Evolutionary conservation across 2,329 filamentous ascomycete species (phyloP).

Genomic region (Emergomyces orientalis): DNA sequence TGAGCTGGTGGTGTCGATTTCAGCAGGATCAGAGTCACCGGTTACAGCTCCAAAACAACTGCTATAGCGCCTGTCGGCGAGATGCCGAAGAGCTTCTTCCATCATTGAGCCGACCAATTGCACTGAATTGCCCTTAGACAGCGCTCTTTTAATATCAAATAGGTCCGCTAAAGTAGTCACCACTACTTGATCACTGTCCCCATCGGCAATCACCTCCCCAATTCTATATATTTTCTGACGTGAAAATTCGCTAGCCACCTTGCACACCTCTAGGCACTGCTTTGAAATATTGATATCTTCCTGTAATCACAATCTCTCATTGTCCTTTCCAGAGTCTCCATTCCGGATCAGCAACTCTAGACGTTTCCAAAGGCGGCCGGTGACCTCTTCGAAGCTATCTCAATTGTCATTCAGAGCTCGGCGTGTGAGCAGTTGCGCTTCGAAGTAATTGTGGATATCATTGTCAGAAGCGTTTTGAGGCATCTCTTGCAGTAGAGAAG

Average conservation of each 20-base stretch:
- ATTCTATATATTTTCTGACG: constrained; percentile 29
- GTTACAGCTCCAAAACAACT: constrained; percentile 22
- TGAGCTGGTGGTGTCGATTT: constrained; percentile 11
- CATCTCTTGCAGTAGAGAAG: constrained; percentile 17
- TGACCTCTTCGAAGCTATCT: constrained; percentile 25
- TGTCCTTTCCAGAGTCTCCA: constrained; percentile 16
- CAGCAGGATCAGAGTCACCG: constrained; percentile 7
- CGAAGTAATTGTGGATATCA: constrained; percentile 18
- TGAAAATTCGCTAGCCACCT: constrained; percentile 26
- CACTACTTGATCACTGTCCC: constrained; percentile 34
- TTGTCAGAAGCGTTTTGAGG: constrained; percentile 12
- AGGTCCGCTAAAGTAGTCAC: constrained; percentile 36
- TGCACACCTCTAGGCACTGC: constrained; percentile 34
- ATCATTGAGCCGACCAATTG: constrained; percentile 33
- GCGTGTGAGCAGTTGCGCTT: constrained; percentile 27
- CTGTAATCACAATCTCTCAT: constrained; percentile 25
- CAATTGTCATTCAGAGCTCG: constrained; percentile 26
- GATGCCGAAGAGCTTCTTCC: constrained; percentile 21
- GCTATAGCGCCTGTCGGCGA: constrained; percentile 23
- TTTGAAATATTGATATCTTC: constrained; percentile 29
- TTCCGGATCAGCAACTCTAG: constrained; percentile 21
- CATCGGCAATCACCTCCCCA: constrained; percentile 31
- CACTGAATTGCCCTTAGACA: constrained; percentile 17
- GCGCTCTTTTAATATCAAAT: constrained; percentile 33
- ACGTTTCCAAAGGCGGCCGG: constrained; percentile 27